Evolutionary conservation across 2,329 filamentous ascomycete genomes (phyloP).

Genomic region (Dothideomycetes sp.): DNA sequence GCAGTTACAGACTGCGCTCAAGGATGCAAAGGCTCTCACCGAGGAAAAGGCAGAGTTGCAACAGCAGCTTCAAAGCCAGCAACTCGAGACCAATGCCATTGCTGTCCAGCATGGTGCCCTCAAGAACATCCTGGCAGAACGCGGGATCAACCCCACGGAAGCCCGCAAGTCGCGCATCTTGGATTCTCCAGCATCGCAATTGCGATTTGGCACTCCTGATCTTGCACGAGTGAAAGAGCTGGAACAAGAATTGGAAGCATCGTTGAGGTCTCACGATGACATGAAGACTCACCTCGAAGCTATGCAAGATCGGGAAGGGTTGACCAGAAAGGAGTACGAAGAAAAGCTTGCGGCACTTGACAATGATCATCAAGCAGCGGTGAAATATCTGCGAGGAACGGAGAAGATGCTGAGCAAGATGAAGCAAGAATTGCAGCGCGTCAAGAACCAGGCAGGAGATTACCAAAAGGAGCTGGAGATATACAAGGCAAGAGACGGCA

Average conservation of each 20-base stretch:
- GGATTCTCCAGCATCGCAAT: constrained; percentile 45
- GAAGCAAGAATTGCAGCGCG: constrained; percentile 90
- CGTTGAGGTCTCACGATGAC: constrained; percentile 73
- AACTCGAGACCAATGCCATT: constrained; percentile 88
- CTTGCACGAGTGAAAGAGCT: constrained; percentile 69
- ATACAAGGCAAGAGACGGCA: constrained; percentile 14
- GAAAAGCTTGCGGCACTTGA: constrained; percentile 90
- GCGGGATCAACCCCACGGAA: constrained; percentile 70
- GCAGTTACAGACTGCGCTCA: constrained; percentile 75
- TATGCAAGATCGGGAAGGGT: constrained; percentile 69
- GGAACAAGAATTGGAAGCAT: constrained; percentile 74
- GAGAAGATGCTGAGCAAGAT: constrained; percentile 99
- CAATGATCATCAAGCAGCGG: constrained; percentile 94
- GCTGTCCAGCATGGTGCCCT: constrained; percentile 85
- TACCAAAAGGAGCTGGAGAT: constrained; percentile 67
- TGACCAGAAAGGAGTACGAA: constrained; percentile 79
- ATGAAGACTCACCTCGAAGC: constrained; percentile 65
- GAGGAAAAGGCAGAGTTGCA: constrained; percentile 72
- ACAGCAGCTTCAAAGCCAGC: constrained; percentile 71
- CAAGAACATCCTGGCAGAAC: constrained; percentile 83
- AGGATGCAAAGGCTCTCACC: constrained; percentile 73
- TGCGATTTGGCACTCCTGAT: constrained; percentile 60
- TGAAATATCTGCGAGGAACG: constrained; percentile 95
- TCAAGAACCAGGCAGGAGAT: constrained; percentile 75
- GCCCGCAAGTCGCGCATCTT: constrained; percentile 60